Conservation (phyloP, 306 rosid species). For the Rosa persica region DNA sequence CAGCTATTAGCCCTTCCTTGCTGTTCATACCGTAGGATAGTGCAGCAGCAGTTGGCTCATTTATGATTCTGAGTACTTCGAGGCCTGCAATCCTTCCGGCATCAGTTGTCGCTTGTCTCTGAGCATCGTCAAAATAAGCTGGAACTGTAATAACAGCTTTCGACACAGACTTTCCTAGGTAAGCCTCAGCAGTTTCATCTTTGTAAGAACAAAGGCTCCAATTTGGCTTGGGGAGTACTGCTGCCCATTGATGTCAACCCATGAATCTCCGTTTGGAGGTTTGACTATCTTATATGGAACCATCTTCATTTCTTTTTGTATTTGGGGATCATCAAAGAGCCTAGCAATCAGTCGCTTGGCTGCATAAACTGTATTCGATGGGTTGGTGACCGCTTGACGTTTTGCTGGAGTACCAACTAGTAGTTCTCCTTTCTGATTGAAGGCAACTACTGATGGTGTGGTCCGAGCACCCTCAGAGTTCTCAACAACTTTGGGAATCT, state of each 20-base stretch:
- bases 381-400: slow-evolving; percentile 85
- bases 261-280: slow-evolving; percentile 86
- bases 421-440: slow-evolving; percentile 79
- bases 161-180: slow-evolving; percentile 70
- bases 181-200: slow-evolving; percentile 85
- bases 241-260: slow-evolving; percentile 85
- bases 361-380: slow-evolving; percentile 69
- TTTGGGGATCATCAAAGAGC: slow-evolving; percentile 74
- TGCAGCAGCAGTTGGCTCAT: too few species aligned
- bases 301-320: slow-evolving; percentile 92
- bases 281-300: slow-evolving; percentile 79
- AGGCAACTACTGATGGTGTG: slow-evolving; percentile 86
- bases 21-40: too few species aligned
- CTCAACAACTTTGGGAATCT: slow-evolving; percentile 79
- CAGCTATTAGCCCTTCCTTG: too few species aligned
- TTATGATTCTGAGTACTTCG: slow-evolving; percentile 32
- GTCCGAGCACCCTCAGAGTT: slow-evolving; percentile 81
- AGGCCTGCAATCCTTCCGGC: slow-evolving; percentile 63
- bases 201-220: slow-evolving; percentile 75
- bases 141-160: slow-evolving; percentile 76
- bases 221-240: slow-evolving; percentile 81
- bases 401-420: slow-evolving; percentile 91
- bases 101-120: slow-evolving; percentile 64
- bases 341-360: slow-evolving; percentile 84
- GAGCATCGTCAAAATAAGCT: slow-evolving; percentile 61